Base-by-base conservation (phyloP, 768 basidiomycete genomes). In the Tylopilus sp. region DNA sequence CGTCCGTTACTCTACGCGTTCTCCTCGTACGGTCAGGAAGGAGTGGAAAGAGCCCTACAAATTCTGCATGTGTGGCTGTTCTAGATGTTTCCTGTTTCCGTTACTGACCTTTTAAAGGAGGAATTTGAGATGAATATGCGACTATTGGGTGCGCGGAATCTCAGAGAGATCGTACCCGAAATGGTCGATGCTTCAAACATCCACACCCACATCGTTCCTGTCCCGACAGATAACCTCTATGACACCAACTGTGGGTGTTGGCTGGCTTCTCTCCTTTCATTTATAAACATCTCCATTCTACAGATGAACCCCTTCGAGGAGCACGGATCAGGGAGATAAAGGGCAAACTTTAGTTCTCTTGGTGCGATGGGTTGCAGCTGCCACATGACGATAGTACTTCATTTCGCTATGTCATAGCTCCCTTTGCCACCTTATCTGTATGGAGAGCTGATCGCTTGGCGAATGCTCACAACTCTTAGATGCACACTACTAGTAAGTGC, bases 101-200 rank as follows among this genome's bases (percentile, higher is more conserved):
- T 24, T 36, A 19, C 40, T 56, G 13, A 60, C 22, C 38, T 29
- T 24, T 26, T 8, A 10, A 64, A 98, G 92, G 92, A 95, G 60
- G 96, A 99, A 70, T 92, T 99, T 62, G 92, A 95, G 76, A 98
- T 98, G 96, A 94, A 96, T 71, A 80, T 98, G 82, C 86, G 95
- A 16, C 76, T 98, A 2, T 71, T 99, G 26, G 96, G 96, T 8
- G 94, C 94, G 1, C 83, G 78, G 4, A 87, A 81, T 0, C 68
- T 98, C 40, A 79, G 78, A 48, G 92, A 98, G 30, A 74, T 98
- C 51, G 82, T 84, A 1, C 90, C 89, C 0, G 82, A 84, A 40
- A 95, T 98, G 95, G 92, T 98, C 9, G 92, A 98, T 57, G 84
- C 85, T 13, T 80, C 82, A 1, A 86, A 83, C 47, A 71, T 96